These are phyloP conservation scores for Cladosporium phlei DNA, from an alignment of 2,329 filamentous ascomycete genomes.

Conservation along the genomic window DNA sequence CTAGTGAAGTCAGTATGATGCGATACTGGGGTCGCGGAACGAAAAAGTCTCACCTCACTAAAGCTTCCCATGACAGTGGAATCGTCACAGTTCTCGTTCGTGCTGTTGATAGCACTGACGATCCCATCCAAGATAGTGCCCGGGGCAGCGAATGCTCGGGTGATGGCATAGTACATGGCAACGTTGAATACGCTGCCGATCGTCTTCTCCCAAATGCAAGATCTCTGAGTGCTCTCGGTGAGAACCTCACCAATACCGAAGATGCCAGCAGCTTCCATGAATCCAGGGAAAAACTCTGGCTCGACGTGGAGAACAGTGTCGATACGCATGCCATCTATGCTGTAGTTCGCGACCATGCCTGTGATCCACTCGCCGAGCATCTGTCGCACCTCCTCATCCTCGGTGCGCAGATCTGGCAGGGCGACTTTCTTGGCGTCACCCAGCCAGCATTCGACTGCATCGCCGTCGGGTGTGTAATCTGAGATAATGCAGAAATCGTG, in stretches of 20 bases:
- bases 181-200: constrained; percentile 38
- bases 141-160: constrained; percentile 33
- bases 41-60: constrained; percentile 23
- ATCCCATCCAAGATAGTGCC: constrained; percentile 36
- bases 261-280: constrained; percentile 32
- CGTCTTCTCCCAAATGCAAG: constrained; percentile 34
- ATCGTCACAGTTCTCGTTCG: constrained; percentile 35
- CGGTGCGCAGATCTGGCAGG: constrained; percentile 45
- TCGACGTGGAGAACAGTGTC: constrained; percentile 37
- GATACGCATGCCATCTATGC: constrained; percentile 37
- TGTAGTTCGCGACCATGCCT: constrained; percentile 40
- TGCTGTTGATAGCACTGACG: constrained; percentile 30
- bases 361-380: constrained; percentile 40
- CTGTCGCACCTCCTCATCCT: constrained; percentile 37
- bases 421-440: constrained; percentile 44
- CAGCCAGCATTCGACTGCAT: constrained; percentile 47
- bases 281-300: constrained; percentile 34
- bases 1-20: constrained; percentile 1
- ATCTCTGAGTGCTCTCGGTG: constrained; percentile 27
- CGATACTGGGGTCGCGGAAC: too few species aligned
- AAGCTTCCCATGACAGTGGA: constrained; percentile 36
- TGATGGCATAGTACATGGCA: constrained; percentile 36
- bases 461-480: constrained; percentile 42
- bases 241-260: constrained; percentile 38
- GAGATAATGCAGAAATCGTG: constrained; percentile 56